A percentile compares a stretch with the other conserved stretches of the same genome.
These are phyloP conservation scores for Claviceps humidiphila DNA, from an alignment of 2,329 filamentous ascomycete genomes.

Conservation along the genomic window DNA sequence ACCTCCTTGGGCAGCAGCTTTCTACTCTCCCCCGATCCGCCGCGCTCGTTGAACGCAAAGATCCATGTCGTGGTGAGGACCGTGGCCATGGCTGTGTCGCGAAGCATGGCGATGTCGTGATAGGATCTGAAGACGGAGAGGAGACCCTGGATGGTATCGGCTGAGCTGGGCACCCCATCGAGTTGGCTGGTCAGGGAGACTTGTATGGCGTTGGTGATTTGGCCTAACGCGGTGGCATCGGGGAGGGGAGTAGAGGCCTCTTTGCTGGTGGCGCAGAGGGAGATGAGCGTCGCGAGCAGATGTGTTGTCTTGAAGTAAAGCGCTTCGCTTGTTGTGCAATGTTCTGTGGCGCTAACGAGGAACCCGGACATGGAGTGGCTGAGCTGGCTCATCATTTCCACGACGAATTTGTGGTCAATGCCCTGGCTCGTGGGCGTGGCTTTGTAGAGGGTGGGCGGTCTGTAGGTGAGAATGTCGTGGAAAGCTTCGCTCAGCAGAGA, in stretches of 20 bases:
- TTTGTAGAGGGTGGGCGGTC: slow-evolving; percentile 37
- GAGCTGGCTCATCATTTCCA: slow-evolving; percentile 28
- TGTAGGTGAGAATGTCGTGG: slow-evolving; percentile 34
- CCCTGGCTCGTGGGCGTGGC: slow-evolving; percentile 23
- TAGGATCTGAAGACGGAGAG: slow-evolving; percentile 19
- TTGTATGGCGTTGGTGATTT: slow-evolving; percentile 15
- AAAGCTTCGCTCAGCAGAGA: slow-evolving; percentile 37
- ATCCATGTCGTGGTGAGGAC: slow-evolving; percentile 21
- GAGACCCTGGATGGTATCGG: slow-evolving; percentile 7
- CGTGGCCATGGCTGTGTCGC: slow-evolving; percentile 23
- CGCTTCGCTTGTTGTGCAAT: slow-evolving; percentile 29
- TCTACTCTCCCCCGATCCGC: slow-evolving; percentile 23
- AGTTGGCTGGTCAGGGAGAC: slow-evolving; percentile 16
- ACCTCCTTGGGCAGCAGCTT: slow-evolving; percentile 25
- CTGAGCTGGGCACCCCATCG: slow-evolving; percentile 7
- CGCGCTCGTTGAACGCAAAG: slow-evolving; percentile 22
- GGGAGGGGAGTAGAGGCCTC: slow-evolving; percentile 12
- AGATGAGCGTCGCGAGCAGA: slow-evolving; percentile 24
- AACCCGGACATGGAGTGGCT: slow-evolving; percentile 29
- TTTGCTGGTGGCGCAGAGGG: slow-evolving; percentile 14
- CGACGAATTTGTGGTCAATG: slow-evolving; percentile 30
- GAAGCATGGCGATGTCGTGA: slow-evolving; percentile 23
- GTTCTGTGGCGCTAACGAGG: slow-evolving; percentile 16
- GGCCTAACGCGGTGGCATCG: slow-evolving; percentile 11
- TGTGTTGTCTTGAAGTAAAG: slow-evolving; percentile 30